A percentile compares a stretch with the other conserved stretches of the same genome.
Evolutionary conservation across 192 early-diverging fungal genomes (phyloP).

Genomic region (Radiomyces spectabilis): DNA sequence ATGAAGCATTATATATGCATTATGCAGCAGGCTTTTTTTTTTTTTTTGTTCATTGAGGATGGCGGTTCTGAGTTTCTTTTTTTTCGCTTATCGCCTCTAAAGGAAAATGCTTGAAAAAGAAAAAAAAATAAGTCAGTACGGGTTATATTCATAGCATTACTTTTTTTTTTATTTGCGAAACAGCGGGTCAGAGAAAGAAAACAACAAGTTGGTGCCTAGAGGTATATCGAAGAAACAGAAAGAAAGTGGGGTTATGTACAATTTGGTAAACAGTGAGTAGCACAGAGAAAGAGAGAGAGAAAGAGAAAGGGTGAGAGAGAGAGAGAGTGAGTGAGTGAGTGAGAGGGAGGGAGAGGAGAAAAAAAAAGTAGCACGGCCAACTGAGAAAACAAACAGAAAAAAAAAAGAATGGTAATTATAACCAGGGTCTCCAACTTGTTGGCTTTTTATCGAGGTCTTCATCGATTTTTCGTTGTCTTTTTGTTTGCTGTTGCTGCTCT

Average conservation of each 20-base stretch:
- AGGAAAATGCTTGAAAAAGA: neutral
- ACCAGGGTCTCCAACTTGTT: slow-evolving; percentile 1
- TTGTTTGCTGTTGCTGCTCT: slow-evolving; percentile 6
- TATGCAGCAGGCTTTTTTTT: too few relatives aligned
- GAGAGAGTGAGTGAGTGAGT: neutral
- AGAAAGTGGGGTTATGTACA: too few relatives aligned
- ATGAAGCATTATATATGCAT: too few relatives aligned
- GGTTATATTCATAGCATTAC: too few relatives aligned
- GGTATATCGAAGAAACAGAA: neutral
- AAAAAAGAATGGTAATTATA: neutral
- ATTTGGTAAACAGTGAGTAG: too few relatives aligned
- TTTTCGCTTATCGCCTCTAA: neutral
- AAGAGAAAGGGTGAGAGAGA: neutral
- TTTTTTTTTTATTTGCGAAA: too few relatives aligned
- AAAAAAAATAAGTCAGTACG: too few relatives aligned
- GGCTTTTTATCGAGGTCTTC: too few relatives aligned
- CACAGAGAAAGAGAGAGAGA: neutral
- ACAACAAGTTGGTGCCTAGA: too few relatives aligned
- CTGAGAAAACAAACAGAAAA: too few relatives aligned
- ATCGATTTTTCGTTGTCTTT: neutral
- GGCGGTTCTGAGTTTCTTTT: neutral
- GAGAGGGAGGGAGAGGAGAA: neutral
- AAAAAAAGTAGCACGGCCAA: neutral
- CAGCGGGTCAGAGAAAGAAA: too few relatives aligned
- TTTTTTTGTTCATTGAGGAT: neutral